A percentile compares a stretch with the other conserved stretches of the same genome.
phyloP scores from a whole-genome alignment of 1,284 basidiomycete species.

The Cryptococcus jaspeensis region DNA sequence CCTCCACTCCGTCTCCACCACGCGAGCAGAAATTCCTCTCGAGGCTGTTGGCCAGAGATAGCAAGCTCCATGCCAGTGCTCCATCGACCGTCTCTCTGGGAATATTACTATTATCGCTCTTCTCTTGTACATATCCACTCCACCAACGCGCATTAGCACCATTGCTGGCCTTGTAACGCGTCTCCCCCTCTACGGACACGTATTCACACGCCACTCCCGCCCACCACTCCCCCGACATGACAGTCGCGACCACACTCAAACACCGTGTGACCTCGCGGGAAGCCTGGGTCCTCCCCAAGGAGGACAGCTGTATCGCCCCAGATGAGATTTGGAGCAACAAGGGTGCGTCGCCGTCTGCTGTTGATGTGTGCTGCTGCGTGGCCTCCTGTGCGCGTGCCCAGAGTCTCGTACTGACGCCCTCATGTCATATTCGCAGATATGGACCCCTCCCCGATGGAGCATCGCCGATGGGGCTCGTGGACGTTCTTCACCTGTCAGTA shows the following conservation, averaged over 20 bases:
- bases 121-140: too few relatives aligned
- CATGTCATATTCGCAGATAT: conserved; percentile 26
- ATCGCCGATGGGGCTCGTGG: conserved; percentile 38
- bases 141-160: too few relatives aligned
- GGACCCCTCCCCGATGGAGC: conserved; percentile 38
- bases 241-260: background rate
- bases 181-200: too few relatives aligned
- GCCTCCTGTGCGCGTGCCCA: background rate
- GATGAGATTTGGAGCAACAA: conserved; percentile 43
- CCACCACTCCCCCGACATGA: background rate
- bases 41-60: too few relatives aligned
- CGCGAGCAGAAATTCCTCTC: too few relatives aligned
- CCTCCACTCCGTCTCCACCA: too few relatives aligned
- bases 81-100: too few relatives aligned
- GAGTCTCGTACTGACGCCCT: background rate
- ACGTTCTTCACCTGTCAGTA: conserved; percentile 39
- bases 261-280: conserved; percentile 8
- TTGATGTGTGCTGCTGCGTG: background rate
- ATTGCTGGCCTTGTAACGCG: too few relatives aligned
- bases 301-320: conserved; percentile 42
- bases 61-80: too few relatives aligned
- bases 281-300: conserved; percentile 41
- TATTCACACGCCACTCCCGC: too few relatives aligned
- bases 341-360: conserved; percentile 20
- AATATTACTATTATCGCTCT: too few relatives aligned